Base-by-base conservation (phyloP, 2,329 filamentous ascomycete species). In the Albifimbria verrucaria region DNA sequence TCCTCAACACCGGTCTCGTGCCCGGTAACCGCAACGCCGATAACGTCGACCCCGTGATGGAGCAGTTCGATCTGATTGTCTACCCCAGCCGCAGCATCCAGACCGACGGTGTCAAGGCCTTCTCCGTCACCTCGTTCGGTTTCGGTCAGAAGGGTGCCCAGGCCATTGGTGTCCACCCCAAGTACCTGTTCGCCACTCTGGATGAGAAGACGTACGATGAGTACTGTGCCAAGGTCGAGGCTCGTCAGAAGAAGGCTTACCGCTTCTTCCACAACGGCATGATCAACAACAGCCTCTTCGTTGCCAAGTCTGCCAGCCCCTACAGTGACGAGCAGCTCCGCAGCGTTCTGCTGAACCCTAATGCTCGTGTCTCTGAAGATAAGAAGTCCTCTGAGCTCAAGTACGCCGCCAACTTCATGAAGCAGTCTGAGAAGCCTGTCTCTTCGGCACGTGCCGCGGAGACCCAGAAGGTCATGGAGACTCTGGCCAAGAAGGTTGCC, bases 111-210 rank as follows among this genome's bases (percentile, higher is more conserved):
- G 82, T 99, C 80, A 99, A 97, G 78, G 95, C 94, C 15, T 97
- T 99, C 82, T 96, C 92, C 1, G 91, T 99, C 59, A 99, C 95
- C 7, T 99, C 95, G 0, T 99, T 99, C 72, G 94, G 94, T 74
- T 99, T 99, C 79, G 94, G 94, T 62, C 94, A 99, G 75, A 99
- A 99, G 85, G 94, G 94, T 68, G 90, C 94, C 23, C 95, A 99
- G 74, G 93, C 89, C 43, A 95, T 99, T 66, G 94, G 93, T 79
- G 88, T 99, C 50, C 94, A 99, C 72, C 91, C 95, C 67, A 93
- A 89, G 75, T 99, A 97, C 73, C 83, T 99, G 53, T 99, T 88
- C 64, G 94, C 94, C 48, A 88, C 90, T n/a, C 88, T 99, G 49
- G 93, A 97, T 67, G 83, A 93, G 74, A 78, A 86, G 47, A 88